Evolutionary conservation across 2,329 filamentous ascomycete species (phyloP), one percentile per base, ranked within the genome.

Genomic region (Alternaria ventricosa): DNA sequence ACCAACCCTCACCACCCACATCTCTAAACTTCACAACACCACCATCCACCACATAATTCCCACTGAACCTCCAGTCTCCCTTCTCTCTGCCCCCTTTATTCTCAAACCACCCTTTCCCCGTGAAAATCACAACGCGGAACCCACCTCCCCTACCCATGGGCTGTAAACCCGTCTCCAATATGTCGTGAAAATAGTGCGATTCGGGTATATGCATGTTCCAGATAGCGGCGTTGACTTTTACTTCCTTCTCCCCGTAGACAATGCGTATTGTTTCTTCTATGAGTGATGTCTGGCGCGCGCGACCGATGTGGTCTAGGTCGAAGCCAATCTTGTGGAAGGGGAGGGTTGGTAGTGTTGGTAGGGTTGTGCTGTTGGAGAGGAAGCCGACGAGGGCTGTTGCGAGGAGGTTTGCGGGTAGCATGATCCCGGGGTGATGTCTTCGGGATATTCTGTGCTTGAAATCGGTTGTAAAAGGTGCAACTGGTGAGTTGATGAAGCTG

Each of bases 181-280:
- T 64, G 11, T 56, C 25, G 7, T 64, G 28, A 13, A 64, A 64
- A 12, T 61, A 27, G 43, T 61, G 54, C 2, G 20, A 36, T 43
- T 61, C 62, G 7, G 62, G 62, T 36, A 64, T 43, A 22, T 64
- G 62, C 62, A 64, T 64, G 28, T 64, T 61, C 62, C 62, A 64
- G 2, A 64, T 27, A 8, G 54, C 62, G 13, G 61, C 53, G 12
- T 61, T 64, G 41, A 64, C 46, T 6, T 22, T 2, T 2, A 49
- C 30, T 12, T 54, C 54, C 1, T 36, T 41, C 13, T 47, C 22
- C 6, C 33, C 45, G 33, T 60, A 64, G 13, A 28, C 30, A 5
- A 23, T 15, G 5, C 57, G 30, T 28, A 33, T 47, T 7, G 36
- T 64, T n/a, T 64, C 62, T 45, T 57, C 46, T 15, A 64, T 36